Evolutionary conservation across 305 asterid genomes (phyloP).

Genomic region (Fraxinus greggii): DNA sequence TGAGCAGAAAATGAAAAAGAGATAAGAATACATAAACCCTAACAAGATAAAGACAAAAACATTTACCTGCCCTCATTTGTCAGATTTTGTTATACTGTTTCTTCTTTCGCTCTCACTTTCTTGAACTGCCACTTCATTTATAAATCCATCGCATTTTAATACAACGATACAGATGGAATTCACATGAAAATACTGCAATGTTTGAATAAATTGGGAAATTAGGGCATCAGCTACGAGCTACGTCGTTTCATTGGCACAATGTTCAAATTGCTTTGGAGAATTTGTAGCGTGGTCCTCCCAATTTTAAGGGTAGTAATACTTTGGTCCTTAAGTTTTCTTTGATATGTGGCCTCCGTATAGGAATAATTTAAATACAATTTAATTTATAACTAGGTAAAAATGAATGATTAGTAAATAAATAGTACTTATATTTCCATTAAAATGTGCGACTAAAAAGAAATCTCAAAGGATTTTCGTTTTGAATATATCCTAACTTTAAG

Average conservation of each 20-base stretch:
- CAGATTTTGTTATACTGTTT: background rate
- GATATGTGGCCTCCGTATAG: background rate
- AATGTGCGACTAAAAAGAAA: background rate
- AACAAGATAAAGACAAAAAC: background rate
- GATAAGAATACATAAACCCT: constrained; percentile 18
- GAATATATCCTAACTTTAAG: background rate
- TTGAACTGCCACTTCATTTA: background rate
- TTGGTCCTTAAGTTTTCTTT: background rate
- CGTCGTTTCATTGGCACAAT: background rate
- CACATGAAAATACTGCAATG: background rate
- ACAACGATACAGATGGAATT: background rate
- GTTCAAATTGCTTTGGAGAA: background rate
- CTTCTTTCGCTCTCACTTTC: background rate
- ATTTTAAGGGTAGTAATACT: background rate
- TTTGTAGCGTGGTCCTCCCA: background rate
- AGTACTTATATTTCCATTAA: background rate
- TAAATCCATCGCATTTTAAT: background rate
- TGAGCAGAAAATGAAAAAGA: background rate
- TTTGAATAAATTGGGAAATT: background rate
- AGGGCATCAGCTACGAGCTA: background rate
- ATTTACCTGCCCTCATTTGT: constrained; percentile 44
- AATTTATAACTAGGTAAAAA: too few relatives aligned
- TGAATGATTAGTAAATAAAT: too few relatives aligned
- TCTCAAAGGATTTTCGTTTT: background rate
- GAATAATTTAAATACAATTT: background rate